These are phyloP conservation scores for Microdochium bolleyi DNA, from an alignment of 2,329 filamentous ascomycete species.

Conservation along the genomic window DNA sequence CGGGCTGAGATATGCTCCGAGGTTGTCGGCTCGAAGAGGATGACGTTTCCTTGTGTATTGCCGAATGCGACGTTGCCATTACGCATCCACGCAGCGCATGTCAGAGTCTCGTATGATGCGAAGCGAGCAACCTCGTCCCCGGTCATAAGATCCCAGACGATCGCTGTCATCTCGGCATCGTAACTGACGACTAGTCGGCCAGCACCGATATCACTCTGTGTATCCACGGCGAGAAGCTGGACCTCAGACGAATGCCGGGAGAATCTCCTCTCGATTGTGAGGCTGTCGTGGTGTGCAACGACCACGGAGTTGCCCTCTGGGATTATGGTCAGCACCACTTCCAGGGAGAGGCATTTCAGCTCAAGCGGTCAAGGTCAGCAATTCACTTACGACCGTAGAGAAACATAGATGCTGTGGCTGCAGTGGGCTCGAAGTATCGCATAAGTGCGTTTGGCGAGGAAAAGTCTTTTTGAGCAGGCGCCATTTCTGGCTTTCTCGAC, in stretches of 20 bases:
- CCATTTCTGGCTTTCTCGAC: conserved; percentile 33
- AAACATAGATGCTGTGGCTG: conserved; percentile 84
- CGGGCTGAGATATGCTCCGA: conserved; percentile 86
- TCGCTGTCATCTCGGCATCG: conserved; percentile 81
- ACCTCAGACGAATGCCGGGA: conserved; percentile 78
- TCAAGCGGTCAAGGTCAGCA: background rate
- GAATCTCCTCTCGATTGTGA: conserved; percentile 83
- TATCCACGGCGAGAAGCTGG: conserved; percentile 79
- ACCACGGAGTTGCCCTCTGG: conserved; percentile 67
- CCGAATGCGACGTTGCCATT: conserved; percentile 97
- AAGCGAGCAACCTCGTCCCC: conserved; percentile 90
- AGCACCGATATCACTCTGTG: conserved; percentile 76
- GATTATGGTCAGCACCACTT: conserved; percentile 14
- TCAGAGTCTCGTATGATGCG: conserved; percentile 79
- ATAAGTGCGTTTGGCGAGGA: conserved; percentile 37
- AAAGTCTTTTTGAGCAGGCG: conserved; percentile 41
- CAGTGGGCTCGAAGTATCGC: conserved; percentile 73
- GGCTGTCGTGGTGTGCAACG: conserved; percentile 85
- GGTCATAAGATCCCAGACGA: conserved; percentile 93
- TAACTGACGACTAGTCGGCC: conserved; percentile 89
- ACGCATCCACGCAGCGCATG: conserved; percentile 86
- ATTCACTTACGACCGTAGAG: conserved; percentile 58
- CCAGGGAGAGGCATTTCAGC: background rate
- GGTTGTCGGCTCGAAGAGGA: conserved; percentile 87
- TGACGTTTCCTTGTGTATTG: conserved; percentile 86